These are phyloP conservation scores for Omphalotus guepiniiformis DNA, from an alignment of 768 basidiomycete genomes.

Conservation along the genomic window DNA sequence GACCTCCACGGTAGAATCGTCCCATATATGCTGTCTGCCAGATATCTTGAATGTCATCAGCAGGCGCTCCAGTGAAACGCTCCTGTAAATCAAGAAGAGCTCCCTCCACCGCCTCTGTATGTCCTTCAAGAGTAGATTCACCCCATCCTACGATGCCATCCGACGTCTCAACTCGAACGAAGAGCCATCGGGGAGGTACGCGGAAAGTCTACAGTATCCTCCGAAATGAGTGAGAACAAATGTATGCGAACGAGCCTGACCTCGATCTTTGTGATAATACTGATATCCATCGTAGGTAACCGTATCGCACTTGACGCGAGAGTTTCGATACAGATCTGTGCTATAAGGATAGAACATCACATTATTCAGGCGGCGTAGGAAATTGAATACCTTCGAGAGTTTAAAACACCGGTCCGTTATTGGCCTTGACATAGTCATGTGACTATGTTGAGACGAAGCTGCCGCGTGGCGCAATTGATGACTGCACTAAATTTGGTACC, in stretches of 20 bases:
- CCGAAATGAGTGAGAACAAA: neutral
- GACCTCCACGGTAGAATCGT: conserved; percentile 72
- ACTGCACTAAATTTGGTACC: too few relatives aligned
- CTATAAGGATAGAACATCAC: too few relatives aligned
- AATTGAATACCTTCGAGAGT: too few relatives aligned
- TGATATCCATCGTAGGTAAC: too few relatives aligned
- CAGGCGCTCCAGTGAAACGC: conserved; percentile 57
- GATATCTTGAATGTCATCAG: conserved; percentile 67
- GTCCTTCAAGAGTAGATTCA: conserved; percentile 68
- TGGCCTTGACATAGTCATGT: too few relatives aligned
- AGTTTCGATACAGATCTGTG: too few relatives aligned
- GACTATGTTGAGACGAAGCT: too few relatives aligned
- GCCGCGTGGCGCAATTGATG: too few relatives aligned
- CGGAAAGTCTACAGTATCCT: conserved; percentile 47
- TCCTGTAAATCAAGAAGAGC: conserved; percentile 55
- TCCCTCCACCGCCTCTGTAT: conserved; percentile 72
- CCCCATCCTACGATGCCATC: conserved; percentile 71
- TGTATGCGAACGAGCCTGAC: neutral
- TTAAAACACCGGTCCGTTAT: too few relatives aligned
- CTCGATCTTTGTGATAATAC: conserved; percentile 11
- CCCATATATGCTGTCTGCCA: conserved; percentile 63
- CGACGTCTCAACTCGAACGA: conserved; percentile 63
- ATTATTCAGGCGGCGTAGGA: too few relatives aligned
- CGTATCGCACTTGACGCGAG: too few relatives aligned
- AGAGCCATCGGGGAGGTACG: conserved; percentile 70